phyloP scores from a whole-genome alignment of 345 rosid genomes.

The Lenwebbia sp. region DNA sequence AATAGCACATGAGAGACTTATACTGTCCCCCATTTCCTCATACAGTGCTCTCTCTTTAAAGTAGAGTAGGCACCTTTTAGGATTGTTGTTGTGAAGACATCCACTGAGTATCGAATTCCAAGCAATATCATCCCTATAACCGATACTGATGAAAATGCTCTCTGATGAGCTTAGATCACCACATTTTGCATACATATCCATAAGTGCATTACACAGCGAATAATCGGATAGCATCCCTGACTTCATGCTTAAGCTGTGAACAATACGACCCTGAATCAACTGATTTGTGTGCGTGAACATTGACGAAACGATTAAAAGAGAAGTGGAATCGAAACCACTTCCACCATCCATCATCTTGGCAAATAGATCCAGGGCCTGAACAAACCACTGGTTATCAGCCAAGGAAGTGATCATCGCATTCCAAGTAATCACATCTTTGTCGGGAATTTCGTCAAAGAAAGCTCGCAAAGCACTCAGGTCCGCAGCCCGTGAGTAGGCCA shows the following conservation, averaged over 20 bases:
- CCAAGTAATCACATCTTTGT: conserved; percentile 44
- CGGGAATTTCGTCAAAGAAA: conserved; percentile 26
- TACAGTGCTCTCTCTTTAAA: conserved; percentile 25
- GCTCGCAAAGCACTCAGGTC: conserved; percentile 17
- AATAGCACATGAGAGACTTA: conserved; percentile 37
- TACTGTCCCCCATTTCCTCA: conserved; percentile 29
- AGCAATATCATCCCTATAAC: conserved; percentile 31
- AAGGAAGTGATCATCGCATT: conserved; percentile 52
- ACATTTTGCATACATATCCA: conserved; percentile 51
- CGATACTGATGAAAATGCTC: conserved; percentile 22
- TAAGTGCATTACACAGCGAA: conserved; percentile 35
- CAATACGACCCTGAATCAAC: conserved; percentile 11
- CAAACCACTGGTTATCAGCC: conserved; percentile 20
- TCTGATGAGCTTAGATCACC: conserved; percentile 35
- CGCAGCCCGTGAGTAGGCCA: conserved; percentile 29
- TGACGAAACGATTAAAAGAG: conserved; percentile 36
- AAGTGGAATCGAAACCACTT: conserved; percentile 40
- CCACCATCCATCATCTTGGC: conserved; percentile 26
- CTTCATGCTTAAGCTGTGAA: conserved; percentile 37
- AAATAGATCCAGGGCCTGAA: conserved; percentile 21
- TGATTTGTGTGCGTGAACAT: conserved; percentile 10
- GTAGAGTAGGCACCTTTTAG: conserved; percentile 26
- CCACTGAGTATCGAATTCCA: conserved; percentile 56
- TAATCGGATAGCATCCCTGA: conserved; percentile 29
- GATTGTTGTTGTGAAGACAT: conserved; percentile 28